These are phyloP conservation scores for Populus alba DNA, from an alignment of 345 rosid species.

Conservation along the genomic window DNA sequence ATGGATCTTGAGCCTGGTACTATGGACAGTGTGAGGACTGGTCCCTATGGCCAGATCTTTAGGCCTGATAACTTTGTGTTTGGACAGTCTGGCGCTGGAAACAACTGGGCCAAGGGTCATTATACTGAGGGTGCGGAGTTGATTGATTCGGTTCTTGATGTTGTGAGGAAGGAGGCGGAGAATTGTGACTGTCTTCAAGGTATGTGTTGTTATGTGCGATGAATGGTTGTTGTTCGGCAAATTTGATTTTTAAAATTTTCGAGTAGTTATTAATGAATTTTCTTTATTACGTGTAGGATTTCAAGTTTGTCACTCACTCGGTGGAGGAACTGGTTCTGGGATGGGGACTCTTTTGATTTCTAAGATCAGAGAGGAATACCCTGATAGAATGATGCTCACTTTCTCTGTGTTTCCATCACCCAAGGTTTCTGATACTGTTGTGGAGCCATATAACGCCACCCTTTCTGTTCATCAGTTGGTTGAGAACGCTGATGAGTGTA, in stretches of 20 bases:
- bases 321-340: conserved; percentile 32
- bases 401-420: conserved; percentile 32
- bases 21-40: conserved; percentile 31
- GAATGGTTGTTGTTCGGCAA: too few species aligned
- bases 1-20: conserved; percentile 35
- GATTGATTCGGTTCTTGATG: conserved; percentile 27
- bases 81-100: conserved; percentile 32
- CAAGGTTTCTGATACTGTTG: conserved; percentile 29
- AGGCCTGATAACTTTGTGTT: conserved; percentile 32
- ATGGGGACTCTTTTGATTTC: conserved; percentile 31
- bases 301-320: conserved; percentile 29
- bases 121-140: conserved; percentile 30
- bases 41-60: conserved; percentile 28
- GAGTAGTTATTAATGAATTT: background rate
- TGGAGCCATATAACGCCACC: conserved; percentile 29
- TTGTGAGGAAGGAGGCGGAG: conserved; percentile 29
- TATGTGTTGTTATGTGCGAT: too few species aligned
- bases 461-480: conserved; percentile 29
- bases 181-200: conserved; percentile 34
- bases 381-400: conserved; percentile 32
- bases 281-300: conserved; percentile 12
- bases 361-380: conserved; percentile 31
- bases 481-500: conserved; percentile 32
- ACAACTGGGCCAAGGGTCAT: conserved; percentile 31
- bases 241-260: background rate